These are phyloP conservation scores for Coniosporium tulheliwenetii DNA, from an alignment of 2,329 filamentous ascomycete species.

Conservation along the genomic window DNA sequence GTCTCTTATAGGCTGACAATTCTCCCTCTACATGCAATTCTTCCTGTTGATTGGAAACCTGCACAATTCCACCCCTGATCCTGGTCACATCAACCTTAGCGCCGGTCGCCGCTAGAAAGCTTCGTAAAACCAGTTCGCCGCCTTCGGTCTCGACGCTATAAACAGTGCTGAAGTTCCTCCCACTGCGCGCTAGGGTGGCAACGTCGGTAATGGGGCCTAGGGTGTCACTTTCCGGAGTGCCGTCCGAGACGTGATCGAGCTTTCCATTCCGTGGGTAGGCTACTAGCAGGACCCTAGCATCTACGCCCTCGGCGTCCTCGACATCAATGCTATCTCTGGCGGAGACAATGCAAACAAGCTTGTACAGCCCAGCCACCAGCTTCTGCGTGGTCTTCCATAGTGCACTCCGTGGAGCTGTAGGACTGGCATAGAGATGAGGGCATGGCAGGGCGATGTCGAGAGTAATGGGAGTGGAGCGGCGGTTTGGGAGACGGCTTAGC, in stretches of 20 bases:
- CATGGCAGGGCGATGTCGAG: conserved; percentile 48
- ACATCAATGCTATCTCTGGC: conserved; percentile 47
- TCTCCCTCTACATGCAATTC: not conserved
- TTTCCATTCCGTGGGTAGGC: conserved; percentile 35
- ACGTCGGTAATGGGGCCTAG: conserved; percentile 35
- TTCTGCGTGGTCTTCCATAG: conserved; percentile 55
- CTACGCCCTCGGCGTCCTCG: conserved; percentile 54
- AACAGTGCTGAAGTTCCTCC: conserved; percentile 46
- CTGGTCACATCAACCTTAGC: conserved; percentile 15
- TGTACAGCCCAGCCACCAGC: conserved; percentile 65
- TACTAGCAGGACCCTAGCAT: conserved; percentile 59
- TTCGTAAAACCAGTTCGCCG: conserved; percentile 42
- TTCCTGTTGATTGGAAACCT: not conserved
- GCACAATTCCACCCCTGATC: conserved; percentile 19
- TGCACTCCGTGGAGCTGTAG: conserved; percentile 34
- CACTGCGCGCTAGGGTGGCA: conserved; percentile 27
- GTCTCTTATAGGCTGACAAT: conserved; percentile 12
- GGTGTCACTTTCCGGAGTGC: conserved; percentile 8
- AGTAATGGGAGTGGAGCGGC: conserved; percentile 4
- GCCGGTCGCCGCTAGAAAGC: conserved; percentile 21
- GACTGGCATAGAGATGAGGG: conserved; percentile 41
- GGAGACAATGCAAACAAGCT: conserved; percentile 58
- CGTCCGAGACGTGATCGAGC: conserved; percentile 7
- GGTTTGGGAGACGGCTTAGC: conserved; percentile 6
- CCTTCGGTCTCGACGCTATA: conserved; percentile 52